Conservation (phyloP, 345 rosid genomes). For the Pistacia integerrima region DNA sequence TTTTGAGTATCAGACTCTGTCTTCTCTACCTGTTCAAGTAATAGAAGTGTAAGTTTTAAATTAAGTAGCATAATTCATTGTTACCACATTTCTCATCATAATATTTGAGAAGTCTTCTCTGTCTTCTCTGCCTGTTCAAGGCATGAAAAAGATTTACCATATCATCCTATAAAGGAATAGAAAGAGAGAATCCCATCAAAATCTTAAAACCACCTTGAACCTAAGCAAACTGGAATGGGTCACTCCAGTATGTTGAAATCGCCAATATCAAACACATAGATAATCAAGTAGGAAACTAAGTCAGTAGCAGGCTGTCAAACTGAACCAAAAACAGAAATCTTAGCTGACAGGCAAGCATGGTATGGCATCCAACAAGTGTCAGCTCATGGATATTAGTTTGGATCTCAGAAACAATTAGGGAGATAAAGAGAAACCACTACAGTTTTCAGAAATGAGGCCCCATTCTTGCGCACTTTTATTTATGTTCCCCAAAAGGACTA, state of each 20-base stretch:
- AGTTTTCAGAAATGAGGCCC: neutral
- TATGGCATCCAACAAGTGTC: neutral
- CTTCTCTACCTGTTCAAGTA: constrained; percentile 51
- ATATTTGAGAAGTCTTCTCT: neutral
- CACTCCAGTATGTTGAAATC: neutral
- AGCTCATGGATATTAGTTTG: neutral
- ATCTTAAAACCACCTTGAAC: neutral
- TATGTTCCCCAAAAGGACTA: neutral
- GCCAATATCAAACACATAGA: neutral
- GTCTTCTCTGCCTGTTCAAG: neutral
- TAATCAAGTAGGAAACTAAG: neutral
- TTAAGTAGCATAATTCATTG: neutral
- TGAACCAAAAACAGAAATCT: neutral
- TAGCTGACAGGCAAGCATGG: neutral
- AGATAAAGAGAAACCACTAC: neutral
- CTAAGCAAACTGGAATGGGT: neutral
- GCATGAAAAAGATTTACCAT: neutral
- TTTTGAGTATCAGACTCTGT: constrained; percentile 54
- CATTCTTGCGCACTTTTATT: neutral
- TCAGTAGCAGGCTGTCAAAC: neutral
- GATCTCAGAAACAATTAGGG: neutral
- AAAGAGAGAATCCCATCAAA: neutral
- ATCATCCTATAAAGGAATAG: neutral
- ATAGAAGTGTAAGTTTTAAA: constrained; percentile 4
- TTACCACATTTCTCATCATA: neutral